Conservation (phyloP, 2,329 filamentous ascomycete genomes). For the Penicillium verrucosum region DNA sequence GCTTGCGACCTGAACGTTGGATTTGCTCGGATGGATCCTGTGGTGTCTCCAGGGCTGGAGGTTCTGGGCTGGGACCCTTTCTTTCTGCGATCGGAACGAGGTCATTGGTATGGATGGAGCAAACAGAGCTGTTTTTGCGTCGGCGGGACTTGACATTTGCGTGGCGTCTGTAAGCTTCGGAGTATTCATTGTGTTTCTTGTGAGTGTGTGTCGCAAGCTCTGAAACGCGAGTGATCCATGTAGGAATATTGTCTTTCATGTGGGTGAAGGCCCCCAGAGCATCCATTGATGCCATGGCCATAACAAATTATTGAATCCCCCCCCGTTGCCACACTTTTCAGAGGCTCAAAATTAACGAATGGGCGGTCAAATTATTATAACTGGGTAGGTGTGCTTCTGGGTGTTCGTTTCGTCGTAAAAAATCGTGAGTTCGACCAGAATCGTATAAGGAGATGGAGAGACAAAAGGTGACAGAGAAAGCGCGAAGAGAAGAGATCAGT, state of each 20-base stretch:
- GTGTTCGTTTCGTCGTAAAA: constrained; percentile 17
- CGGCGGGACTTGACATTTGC: constrained; percentile 30
- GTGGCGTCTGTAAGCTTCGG: constrained; percentile 41
- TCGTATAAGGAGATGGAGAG: background rate
- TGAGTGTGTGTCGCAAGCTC: constrained; percentile 42
- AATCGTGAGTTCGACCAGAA: constrained; percentile 7
- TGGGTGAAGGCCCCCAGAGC: constrained; percentile 45
- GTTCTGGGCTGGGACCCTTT: constrained; percentile 12
- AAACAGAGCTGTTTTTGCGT: constrained; percentile 43
- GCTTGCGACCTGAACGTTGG: constrained; percentile 31
- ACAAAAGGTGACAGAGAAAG: background rate
- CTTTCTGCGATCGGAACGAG: constrained; percentile 20
- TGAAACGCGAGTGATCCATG: constrained; percentile 45
- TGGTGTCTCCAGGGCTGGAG: background rate
- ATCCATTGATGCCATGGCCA: constrained; percentile 34
- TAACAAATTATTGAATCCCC: background rate
- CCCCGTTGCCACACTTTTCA: background rate
- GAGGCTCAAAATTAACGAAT: background rate
- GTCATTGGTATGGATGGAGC: constrained; percentile 40
- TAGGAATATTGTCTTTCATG: constrained; percentile 44
- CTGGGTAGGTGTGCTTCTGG: background rate
- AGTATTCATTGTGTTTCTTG: constrained; percentile 43
- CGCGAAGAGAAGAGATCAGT: constrained; percentile 1
- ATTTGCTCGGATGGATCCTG: constrained; percentile 9
- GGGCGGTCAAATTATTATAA: background rate